Base-by-base conservation (phyloP, 2,329 filamentous ascomycete species). In the Hirsutella rhossiliensis region DNA sequence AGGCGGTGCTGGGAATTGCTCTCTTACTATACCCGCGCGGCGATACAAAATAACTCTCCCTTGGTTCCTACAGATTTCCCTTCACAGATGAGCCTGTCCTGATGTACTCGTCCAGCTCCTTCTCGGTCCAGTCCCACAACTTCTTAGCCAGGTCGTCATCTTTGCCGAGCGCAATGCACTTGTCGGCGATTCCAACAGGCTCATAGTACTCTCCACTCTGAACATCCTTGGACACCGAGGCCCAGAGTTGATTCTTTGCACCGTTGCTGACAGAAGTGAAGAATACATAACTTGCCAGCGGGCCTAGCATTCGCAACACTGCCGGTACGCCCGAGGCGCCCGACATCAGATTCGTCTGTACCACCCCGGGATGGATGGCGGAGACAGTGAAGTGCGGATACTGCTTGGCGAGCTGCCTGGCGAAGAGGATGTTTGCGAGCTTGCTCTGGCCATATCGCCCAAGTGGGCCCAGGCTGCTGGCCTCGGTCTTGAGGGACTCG, bases 241-340 rank as follows among this genome's bases (percentile, higher is more conserved):
- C 66, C 68, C 68, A 71, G 3, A 71, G 54, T 52, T 69, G 66
- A 44, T 65, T 68, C 47, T 52, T 56, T 4, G 54, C 61, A 1
- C 67, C 68, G 27, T 59, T 46, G 19, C 60, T 54, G 9, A 56
- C 53, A 11, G 57, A 43, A 1, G 49, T 47, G 11, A 58, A 45
- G 13, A 55, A 41, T 17, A 45, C 46, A 27, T 41, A 49, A 11
- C 39, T 48, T 7, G 57, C 9, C 5, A 56, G n/a, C n/a, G n/a
- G n/a, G n/a, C n/a, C n/a, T n/a, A n/a, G 9, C 17, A 43, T 15
- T n/a, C 45, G 48, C 7, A 48, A 28, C 7, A 47, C 28, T 15
- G 29, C 34, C 11, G 45, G 40, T 7, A 49, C 40, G 6, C 43
- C 45, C 17, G 45, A 49, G 27, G 46, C 48, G 6, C 45, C 27